phyloP scores from a whole-genome alignment of 495 filamentous ascomycete species.

The Bathelium albidoporum region DNA sequence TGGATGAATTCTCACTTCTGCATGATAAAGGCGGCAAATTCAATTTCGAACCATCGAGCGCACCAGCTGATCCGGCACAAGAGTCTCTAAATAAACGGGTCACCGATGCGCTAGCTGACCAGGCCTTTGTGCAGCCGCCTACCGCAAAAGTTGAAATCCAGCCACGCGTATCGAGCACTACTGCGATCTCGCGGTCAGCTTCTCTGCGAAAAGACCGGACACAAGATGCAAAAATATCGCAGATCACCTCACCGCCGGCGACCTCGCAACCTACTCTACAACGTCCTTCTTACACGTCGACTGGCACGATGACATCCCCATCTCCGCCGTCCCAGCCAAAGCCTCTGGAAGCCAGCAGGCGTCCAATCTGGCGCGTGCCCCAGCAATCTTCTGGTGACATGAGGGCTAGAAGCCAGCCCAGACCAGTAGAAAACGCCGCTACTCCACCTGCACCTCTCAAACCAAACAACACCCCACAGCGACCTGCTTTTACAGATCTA shows the following conservation, averaged over 20 bases:
- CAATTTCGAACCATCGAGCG: slow-evolving; percentile 58
- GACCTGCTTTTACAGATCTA: slow-evolving; percentile 32
- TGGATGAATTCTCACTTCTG: slow-evolving; percentile 86
- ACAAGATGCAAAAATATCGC: slow-evolving; percentile 29
- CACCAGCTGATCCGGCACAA: slow-evolving; percentile 37
- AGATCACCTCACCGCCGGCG: slow-evolving; percentile 34
- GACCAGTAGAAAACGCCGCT: slow-evolving; percentile 20
- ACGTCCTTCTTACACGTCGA: slow-evolving; percentile 49
- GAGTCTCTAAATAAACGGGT: slow-evolving; percentile 63
- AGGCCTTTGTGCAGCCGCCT: slow-evolving; percentile 57
- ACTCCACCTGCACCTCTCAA: slow-evolving; percentile 30
- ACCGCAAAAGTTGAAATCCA: slow-evolving; percentile 6
- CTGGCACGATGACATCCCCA: slow-evolving; percentile 81
- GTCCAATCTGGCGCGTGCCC: slow-evolving; percentile 31
- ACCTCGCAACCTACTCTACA: slow-evolving; percentile 50
- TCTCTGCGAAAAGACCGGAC: slow-evolving; percentile 31
- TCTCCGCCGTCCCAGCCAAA: slow-evolving; percentile 45
- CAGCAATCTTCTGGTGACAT: slow-evolving; percentile 13
- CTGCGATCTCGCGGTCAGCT: slow-evolving; percentile 7
- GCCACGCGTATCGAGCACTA: background rate
- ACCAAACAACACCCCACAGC: slow-evolving; percentile 24
- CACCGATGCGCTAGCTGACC: slow-evolving; percentile 75
- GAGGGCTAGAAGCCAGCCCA: slow-evolving; percentile 27
- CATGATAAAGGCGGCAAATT: slow-evolving; percentile 81
- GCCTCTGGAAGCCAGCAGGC: slow-evolving; percentile 28